A percentile compares a stretch with the other conserved stretches of the same genome.
Conservation (phyloP, 1,284 basidiomycete genomes). For the Thecaphora thlaspeos region DNA sequence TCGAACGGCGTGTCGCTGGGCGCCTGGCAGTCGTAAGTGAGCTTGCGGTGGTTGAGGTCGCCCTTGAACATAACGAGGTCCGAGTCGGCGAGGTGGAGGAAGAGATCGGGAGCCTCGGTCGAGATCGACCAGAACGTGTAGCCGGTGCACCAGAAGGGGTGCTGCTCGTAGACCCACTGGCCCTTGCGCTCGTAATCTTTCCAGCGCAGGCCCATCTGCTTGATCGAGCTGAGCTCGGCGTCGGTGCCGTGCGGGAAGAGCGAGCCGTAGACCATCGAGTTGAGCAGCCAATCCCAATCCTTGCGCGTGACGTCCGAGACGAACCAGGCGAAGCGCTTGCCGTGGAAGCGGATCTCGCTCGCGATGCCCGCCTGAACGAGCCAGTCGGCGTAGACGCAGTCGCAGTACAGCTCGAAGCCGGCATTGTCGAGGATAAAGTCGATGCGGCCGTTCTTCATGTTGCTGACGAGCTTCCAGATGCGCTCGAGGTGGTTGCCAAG, state of each 20-base stretch:
- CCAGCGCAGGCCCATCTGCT: constrained; percentile 81
- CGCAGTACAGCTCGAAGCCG: constrained; percentile 94
- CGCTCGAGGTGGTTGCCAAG: constrained; percentile 77
- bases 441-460: constrained; percentile 62
- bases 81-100: constrained; percentile 83
- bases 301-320: constrained; percentile 89
- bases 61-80: constrained; percentile 94
- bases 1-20: constrained; percentile 88
- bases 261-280: constrained; percentile 58
- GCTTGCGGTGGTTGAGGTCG: constrained; percentile 85
- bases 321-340: constrained; percentile 62
- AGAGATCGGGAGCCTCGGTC: constrained; percentile 72
- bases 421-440: constrained; percentile 70
- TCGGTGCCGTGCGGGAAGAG: constrained; percentile 76
- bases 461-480: constrained; percentile 76
- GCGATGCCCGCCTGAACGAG: constrained; percentile 88
- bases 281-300: constrained; percentile 84
- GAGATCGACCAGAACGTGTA: constrained; percentile 76
- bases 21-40: constrained; percentile 64
- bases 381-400: constrained; percentile 85
- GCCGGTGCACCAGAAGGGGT: constrained; percentile 64
- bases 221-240: constrained; percentile 76
- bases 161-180: constrained; percentile 92
- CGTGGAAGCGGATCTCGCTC: constrained; percentile 83
- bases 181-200: constrained; percentile 88